Base-by-base conservation (phyloP, 176 grass and related monocot species). In the Hordeum marinum region DNA sequence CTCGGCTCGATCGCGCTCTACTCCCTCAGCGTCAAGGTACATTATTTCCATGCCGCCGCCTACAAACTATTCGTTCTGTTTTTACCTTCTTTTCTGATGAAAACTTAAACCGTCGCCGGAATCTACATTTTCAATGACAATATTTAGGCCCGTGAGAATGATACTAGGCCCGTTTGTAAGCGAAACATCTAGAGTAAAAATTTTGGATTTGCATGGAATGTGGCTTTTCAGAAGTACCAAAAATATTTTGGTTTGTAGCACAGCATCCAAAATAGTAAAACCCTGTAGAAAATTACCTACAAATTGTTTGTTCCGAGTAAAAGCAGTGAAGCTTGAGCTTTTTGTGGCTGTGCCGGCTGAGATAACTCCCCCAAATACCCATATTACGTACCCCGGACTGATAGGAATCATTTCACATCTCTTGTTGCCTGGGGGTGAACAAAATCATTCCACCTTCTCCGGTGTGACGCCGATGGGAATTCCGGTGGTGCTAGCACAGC, bases 21-120 rank as follows among this genome's bases (percentile, higher is more conserved):
- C 86, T 91, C 97, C 37, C 59, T 99, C 68, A 99, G 84, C 26
- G 79, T 89, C 83, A 99, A 99, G 97, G 97, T 99, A 91, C 42
- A 32, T 17, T 32, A 32, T 17, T 32, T 54, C 20, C 68, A 60
- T 77, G 21, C 21, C 14, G 58, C 0, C 1, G 1, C 46, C 1
- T 48, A 0, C 14, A 48, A 50, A 50, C 14, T 50, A 48, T 48
- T 48, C 45, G 1, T 7, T 21, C 52, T 1, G 0, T 8, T 55
- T 0, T 55, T 55, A 9, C 54, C 2, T 57, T 57, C 18, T 57
- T 0, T 57, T 57, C 54, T 9, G 54, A 57, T 57, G 20, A 57
- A 57, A 57, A 57, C 54, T 3, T 57, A 57, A 57, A 7, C 54
- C 54, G 0, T 55, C 0, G 77, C 37, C 36, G 7, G 23, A 11